These are phyloP conservation scores for Solanum dulcamara DNA, from an alignment of 257 asterid species.

Conservation along the genomic window DNA sequence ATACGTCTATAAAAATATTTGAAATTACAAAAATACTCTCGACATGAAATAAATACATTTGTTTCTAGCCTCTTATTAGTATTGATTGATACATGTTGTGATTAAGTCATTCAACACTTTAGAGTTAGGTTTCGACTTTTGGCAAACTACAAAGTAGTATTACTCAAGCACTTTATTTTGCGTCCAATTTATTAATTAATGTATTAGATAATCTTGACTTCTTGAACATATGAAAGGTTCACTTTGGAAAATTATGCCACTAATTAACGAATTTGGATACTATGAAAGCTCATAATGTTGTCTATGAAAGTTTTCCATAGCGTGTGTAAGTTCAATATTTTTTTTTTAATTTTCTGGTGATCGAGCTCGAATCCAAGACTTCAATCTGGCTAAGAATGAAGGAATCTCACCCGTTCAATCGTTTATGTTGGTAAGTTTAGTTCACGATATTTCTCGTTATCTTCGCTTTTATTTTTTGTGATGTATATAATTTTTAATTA, in stretches of 20 bases:
- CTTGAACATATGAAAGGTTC: background rate
- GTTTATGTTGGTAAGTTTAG: too few species aligned
- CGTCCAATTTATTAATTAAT: background rate
- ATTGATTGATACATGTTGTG: background rate
- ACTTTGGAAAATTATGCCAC: background rate
- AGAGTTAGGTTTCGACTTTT: background rate
- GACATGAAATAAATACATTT: background rate
- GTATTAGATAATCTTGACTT: background rate
- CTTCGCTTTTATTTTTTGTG: too few species aligned
- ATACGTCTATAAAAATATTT: too few species aligned
- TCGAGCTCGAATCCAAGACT: too few species aligned
- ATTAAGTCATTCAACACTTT: background rate
- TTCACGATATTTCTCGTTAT: too few species aligned
- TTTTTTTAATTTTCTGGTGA: background rate
- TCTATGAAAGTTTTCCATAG: background rate
- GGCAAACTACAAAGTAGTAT: background rate
- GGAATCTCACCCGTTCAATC: too few species aligned
- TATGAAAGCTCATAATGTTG: background rate
- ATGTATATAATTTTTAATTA: too few species aligned
- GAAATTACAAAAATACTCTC: too few species aligned
- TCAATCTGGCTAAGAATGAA: too few species aligned
- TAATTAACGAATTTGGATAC: background rate
- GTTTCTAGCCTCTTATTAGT: too few species aligned
- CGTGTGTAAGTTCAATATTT: too few species aligned
- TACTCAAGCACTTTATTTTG: background rate